These are phyloP conservation scores for Clitoria ternatea DNA, from an alignment of 306 rosid species.

Conservation along the genomic window DNA sequence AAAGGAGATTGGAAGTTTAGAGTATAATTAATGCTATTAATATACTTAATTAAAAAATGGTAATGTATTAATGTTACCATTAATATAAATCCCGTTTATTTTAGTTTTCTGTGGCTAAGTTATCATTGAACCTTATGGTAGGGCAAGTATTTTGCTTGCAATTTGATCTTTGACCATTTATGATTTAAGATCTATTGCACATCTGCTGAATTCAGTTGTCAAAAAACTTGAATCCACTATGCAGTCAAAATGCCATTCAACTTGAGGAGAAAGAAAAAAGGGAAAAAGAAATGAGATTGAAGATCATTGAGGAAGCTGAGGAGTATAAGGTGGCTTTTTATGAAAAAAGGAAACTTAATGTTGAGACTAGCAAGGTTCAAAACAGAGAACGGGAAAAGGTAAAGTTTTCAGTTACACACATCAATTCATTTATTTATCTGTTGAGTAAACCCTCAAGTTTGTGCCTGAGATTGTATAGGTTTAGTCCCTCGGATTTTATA, in stretches of 20 bases:
- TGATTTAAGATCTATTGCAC: background rate
- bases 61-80: background rate
- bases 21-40: background rate
- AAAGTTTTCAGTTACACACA: background rate
- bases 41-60: background rate
- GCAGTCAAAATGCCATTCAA: conserved; percentile 76
- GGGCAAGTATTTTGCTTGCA: conserved; percentile 9
- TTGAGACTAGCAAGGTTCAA: conserved; percentile 66
- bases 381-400: conserved; percentile 99
- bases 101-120: background rate
- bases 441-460: no score
- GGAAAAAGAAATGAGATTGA: conserved; percentile 81
- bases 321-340: conserved; percentile 75
- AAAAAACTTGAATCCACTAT: conserved; percentile 21
- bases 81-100: background rate
- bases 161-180: background rate
- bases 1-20: background rate
- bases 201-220: conserved; percentile 13
- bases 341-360: conserved; percentile 83
- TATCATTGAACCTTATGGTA: conserved; percentile 13
- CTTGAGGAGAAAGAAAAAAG: conserved; percentile 90
- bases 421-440: no score
- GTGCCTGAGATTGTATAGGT: no score
- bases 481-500: no score
- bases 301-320: conserved; percentile 93